Conservation (phyloP, 73 alveolate genomes). For the Tetrahymena elliotti region DNA sequence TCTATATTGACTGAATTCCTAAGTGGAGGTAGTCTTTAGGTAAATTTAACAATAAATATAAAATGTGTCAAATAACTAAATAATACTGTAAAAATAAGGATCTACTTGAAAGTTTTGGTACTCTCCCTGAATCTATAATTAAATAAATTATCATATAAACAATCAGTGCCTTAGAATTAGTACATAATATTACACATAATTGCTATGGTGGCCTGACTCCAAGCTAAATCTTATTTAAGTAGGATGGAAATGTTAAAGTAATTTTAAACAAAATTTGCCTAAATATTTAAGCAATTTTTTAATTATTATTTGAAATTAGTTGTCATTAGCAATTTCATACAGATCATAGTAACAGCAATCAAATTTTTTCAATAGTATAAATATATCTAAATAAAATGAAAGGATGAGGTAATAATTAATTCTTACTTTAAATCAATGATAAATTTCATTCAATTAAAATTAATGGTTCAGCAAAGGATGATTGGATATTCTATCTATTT, state of each 20-base stretch:
- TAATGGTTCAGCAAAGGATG: no score
- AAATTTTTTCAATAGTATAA: background rate
- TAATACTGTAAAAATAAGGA: background rate
- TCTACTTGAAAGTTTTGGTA: background rate
- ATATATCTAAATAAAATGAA: background rate
- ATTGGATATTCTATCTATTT: no score
- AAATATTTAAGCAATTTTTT: no score
- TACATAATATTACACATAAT: background rate
- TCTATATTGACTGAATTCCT: constrained; percentile 43
- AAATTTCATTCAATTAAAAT: no score
- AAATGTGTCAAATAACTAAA: background rate
- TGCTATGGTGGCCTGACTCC: background rate
- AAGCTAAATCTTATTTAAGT: background rate
- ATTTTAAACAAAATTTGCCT: background rate
- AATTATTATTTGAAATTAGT: background rate
- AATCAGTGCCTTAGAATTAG: background rate
- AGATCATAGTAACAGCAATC: background rate
- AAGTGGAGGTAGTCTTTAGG: background rate
- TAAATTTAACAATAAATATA: background rate
- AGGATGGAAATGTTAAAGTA: background rate
- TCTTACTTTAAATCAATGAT: background rate
- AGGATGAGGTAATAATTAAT: background rate
- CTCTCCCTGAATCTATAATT: background rate
- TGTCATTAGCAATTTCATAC: background rate
- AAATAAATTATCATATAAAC: background rate